Evolutionary conservation across 2,329 filamentous ascomycete species (phyloP), one percentile per base, ranked within the genome.

Genomic region (Didymella segeticola): DNA sequence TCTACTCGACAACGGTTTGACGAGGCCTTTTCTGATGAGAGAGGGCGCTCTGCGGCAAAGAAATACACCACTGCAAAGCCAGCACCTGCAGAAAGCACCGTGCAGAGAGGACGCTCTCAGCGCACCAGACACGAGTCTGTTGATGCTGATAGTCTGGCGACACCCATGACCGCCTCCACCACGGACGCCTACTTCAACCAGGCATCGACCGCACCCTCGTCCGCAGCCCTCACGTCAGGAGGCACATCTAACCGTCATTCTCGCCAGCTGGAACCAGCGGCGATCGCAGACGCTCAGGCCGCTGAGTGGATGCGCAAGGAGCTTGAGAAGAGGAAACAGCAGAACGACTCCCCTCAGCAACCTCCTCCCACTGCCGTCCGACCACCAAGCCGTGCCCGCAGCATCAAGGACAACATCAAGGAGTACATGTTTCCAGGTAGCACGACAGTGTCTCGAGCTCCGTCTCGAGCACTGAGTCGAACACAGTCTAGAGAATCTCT

Each of bases 231-330:
- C 23, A 77, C 77, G 15, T 75, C 74, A 19, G 72, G 70, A 17
- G 66, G 68, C 14, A 66, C 61, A 34, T 79, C 77, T 5, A 77
- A 78, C 56, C 69, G 77, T 20, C 69, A 66, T 11, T 79, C 78
- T 10, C 68, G 68, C 27, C 73, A 77, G 29, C 61, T 71, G 11
- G 58, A 71, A 30, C 66, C 70, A n/a, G 64, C 68, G 2, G 70
- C 72, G n/a, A 68, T 72, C 36, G 69, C 74, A 19, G 76, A 78
- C 43, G 67, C 72, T 9, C 65, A 72, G 12, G 72, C 77, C 31
- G 67, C 72, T 3, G 77, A 78, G 31, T 78, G 77, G 77, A 78
- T 79, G 75, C 73, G 72, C 14, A 62, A 68, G 29, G 76, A 79
- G 56, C 61, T 75, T 26, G 77, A 78, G 45, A 79, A 74, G 61